These are phyloP conservation scores for Barnettozyma wickerhamii DNA, from an alignment of 805 yeast genomes.

Conservation along the genomic window DNA sequence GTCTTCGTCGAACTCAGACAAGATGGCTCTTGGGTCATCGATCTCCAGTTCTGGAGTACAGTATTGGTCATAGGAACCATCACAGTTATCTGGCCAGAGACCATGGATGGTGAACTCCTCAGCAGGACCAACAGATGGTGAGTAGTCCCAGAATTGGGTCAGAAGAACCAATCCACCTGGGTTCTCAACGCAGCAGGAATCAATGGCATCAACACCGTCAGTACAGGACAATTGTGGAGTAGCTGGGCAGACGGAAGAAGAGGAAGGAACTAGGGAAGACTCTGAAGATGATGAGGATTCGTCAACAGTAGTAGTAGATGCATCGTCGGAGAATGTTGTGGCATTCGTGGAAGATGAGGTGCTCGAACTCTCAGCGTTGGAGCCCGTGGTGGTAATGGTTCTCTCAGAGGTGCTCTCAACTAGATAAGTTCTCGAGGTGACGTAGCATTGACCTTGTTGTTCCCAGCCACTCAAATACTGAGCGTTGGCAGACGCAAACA, in stretches of 20 bases:
- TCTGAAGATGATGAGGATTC: neutral
- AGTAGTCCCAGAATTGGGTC: constrained; percentile 92
- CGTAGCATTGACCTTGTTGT: constrained; percentile 6
- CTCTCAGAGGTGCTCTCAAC: constrained; percentile 1
- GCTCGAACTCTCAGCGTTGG: neutral
- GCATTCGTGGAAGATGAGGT: constrained; percentile 1
- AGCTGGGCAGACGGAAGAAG: neutral
- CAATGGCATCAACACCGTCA: constrained; percentile 45
- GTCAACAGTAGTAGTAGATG: neutral
- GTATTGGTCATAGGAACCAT: constrained; percentile 74
- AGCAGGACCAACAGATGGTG: constrained; percentile 66
- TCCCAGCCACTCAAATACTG: constrained; percentile 2
- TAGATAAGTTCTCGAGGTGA: constrained; percentile 1
- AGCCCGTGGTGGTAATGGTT: constrained; percentile 1
- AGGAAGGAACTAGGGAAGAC: neutral
- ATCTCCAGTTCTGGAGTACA: constrained; percentile 63
- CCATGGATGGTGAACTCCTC: constrained; percentile 79
- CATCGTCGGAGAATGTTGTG: neutral
- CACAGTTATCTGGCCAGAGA: constrained; percentile 84
- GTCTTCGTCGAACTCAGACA: constrained; percentile 42
- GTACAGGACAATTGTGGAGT: constrained; percentile 55
- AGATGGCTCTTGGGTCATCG: constrained; percentile 39
- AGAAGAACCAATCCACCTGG: constrained; percentile 81
- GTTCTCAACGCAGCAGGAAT: constrained; percentile 78
- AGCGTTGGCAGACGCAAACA: neutral